Evolutionary conservation across 2,329 filamentous ascomycete species (phyloP).

Genomic region (Ceratocystis smalleyi): DNA sequence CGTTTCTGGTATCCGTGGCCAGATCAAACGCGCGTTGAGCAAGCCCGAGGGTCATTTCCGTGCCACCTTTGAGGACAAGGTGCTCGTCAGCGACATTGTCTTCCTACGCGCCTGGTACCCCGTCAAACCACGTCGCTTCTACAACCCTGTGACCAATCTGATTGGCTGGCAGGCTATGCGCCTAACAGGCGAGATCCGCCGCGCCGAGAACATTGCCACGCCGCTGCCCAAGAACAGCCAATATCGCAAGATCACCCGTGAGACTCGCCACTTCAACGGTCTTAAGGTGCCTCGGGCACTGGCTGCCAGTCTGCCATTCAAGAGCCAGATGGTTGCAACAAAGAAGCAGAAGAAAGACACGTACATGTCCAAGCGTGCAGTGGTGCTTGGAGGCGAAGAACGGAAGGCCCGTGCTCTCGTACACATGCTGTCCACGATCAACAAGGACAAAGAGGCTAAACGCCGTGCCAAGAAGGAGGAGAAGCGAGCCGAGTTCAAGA

Average conservation of each 20-base stretch:
- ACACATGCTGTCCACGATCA: slow-evolving; percentile 79
- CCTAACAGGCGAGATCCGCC: slow-evolving; percentile 78
- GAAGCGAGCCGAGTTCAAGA: slow-evolving; percentile 61
- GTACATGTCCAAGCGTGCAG: slow-evolving; percentile 89
- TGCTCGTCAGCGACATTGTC: slow-evolving; percentile 89
- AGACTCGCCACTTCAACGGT: slow-evolving; percentile 61
- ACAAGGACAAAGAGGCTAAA: slow-evolving; percentile 82
- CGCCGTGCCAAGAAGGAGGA: slow-evolving; percentile 75
- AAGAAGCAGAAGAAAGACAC: slow-evolving; percentile 66
- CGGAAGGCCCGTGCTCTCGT: slow-evolving; percentile 75
- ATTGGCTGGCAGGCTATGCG: slow-evolving; percentile 91
- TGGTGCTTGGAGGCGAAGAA: slow-evolving; percentile 76
- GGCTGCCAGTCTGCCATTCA: slow-evolving; percentile 76
- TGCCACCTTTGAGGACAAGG: slow-evolving; percentile 97
- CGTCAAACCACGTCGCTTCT: slow-evolving; percentile 86
- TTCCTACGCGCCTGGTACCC: slow-evolving; percentile 96
- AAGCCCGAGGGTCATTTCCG: slow-evolving; percentile 94
- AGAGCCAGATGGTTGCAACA: slow-evolving; percentile 73
- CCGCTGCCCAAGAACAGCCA: slow-evolving; percentile 71
- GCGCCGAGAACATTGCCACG: slow-evolving; percentile 56
- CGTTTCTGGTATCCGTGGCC: slow-evolving; percentile 84
- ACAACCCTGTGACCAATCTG: slow-evolving; percentile 89
- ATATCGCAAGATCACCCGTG: slow-evolving; percentile 56
- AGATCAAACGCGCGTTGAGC: slow-evolving; percentile 88
- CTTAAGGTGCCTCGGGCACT: slow-evolving; percentile 63